phyloP scores from a whole-genome alignment of 2,329 filamentous ascomycete genomes.

The Nothopassalora personata region DNA sequence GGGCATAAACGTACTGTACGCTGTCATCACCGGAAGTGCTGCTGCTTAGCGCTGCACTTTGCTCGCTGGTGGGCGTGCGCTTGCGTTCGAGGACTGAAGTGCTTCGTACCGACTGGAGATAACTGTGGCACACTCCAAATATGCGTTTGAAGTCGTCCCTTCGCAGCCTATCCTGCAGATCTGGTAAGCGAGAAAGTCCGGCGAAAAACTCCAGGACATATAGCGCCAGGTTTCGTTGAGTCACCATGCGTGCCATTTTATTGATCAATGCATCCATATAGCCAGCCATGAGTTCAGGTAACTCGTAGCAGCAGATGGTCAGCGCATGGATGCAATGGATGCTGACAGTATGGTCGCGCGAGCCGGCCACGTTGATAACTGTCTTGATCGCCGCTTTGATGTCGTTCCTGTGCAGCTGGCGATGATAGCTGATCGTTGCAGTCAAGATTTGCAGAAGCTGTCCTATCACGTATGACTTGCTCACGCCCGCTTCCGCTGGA shows the following conservation, averaged over 20 bases:
- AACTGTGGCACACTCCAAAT: constrained; percentile 91
- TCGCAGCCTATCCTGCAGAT: constrained; percentile 42
- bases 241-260: constrained; percentile 94
- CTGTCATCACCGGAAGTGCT: constrained; percentile 27
- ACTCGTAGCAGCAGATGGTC: constrained; percentile 90
- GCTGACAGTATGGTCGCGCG: constrained; percentile 57
- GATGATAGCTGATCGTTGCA: constrained; percentile 85
- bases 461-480: constrained; percentile 81
- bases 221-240: constrained; percentile 82
- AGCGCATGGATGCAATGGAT: constrained; percentile 92
- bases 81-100: constrained; percentile 33
- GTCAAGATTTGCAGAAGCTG: constrained; percentile 83
- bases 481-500: constrained; percentile 69
- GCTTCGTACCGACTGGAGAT: constrained; percentile 74
- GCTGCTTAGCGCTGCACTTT: constrained; percentile 22
- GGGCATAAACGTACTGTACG: constrained; percentile 71
- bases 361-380: constrained; percentile 72
- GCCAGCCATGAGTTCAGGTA: constrained; percentile 81
- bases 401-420: constrained; percentile 74
- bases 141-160: constrained; percentile 90
- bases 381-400: constrained; percentile 79
- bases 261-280: constrained; percentile 79
- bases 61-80: constrained; percentile 23
- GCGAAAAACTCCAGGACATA: constrained; percentile 96
- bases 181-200: constrained; percentile 74